Evolutionary conservation across 208 protist species (phyloP).

Genomic region (Acanthamoeba lenticulata): DNA sequence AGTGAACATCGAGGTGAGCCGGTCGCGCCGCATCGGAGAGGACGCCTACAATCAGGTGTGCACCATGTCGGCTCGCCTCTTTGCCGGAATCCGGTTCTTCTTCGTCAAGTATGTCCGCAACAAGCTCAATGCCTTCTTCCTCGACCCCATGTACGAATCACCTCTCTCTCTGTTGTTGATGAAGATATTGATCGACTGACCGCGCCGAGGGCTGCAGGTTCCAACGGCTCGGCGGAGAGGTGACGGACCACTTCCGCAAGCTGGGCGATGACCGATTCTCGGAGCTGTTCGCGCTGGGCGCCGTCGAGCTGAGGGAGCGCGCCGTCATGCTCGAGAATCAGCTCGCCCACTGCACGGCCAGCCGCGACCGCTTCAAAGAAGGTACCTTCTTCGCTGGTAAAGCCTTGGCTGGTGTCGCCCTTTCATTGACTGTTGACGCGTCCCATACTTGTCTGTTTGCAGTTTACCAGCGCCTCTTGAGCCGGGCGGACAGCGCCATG

Average conservation of each 20-base stretch:
- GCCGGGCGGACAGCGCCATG: neutral
- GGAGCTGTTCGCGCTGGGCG: conserved; percentile 75
- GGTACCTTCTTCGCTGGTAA: too few relatives aligned
- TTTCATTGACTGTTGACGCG: neutral
- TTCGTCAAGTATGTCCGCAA: conserved; percentile 83
- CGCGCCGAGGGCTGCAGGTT: conserved; percentile 50
- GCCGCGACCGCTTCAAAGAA: conserved; percentile 78
- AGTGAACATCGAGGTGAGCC: conserved; percentile 21
- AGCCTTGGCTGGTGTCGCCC: too few relatives aligned
- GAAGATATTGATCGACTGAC: neutral
- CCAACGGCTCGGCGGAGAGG: conserved; percentile 45
- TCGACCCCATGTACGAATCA: conserved; percentile 76
- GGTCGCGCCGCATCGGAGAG: conserved; percentile 69
- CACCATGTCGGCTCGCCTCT: conserved; percentile 76
- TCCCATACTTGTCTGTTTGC: neutral
- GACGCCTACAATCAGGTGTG: conserved; percentile 76
- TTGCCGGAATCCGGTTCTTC: conserved; percentile 81
- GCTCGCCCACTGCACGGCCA: conserved; percentile 70
- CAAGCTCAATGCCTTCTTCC: conserved; percentile 85
- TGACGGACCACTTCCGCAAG: conserved; percentile 78
- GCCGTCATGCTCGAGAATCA: conserved; percentile 66
- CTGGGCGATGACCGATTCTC: conserved; percentile 73
- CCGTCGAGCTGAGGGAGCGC: conserved; percentile 69
- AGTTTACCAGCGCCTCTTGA: conserved; percentile 15
- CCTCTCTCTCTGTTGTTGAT: neutral